phyloP scores from a whole-genome alignment of 192 early-diverging fungal genomes.

The Cladochytrium replicatum region DNA sequence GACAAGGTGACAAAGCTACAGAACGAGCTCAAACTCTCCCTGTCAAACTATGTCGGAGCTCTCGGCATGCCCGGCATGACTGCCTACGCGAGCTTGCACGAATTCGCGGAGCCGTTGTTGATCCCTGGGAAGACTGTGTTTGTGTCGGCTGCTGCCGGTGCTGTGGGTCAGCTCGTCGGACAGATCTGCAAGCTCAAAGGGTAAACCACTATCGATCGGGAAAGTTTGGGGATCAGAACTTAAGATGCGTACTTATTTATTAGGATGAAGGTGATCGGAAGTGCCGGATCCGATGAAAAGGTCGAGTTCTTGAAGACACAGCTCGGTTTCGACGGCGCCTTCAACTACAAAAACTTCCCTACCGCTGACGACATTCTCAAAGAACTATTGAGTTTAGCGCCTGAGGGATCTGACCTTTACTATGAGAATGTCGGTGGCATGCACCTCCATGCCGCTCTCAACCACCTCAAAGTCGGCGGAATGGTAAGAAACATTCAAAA shows the following conservation, averaged over 20 bases:
- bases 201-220: too few species aligned
- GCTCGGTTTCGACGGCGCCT: conserved; percentile 69
- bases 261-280: conserved; percentile 80
- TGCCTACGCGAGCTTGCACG: conserved; percentile 56
- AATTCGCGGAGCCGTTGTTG: conserved; percentile 62
- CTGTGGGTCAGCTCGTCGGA: conserved; percentile 59
- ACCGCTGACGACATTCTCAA: conserved; percentile 36
- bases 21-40: conserved; percentile 31
- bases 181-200: conserved; percentile 71
- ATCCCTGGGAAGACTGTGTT: conserved; percentile 75
- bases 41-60: conserved; percentile 50
- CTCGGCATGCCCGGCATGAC: conserved; percentile 78
- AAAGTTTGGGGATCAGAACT: too few species aligned
- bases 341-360: conserved; percentile 87
- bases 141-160: conserved; percentile 73
- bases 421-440: conserved; percentile 80
- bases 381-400: conserved; percentile 50
- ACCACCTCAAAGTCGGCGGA: conserved; percentile 59
- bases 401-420: conserved; percentile 80
- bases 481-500: too few species aligned
- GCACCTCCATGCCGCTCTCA: conserved; percentile 61
- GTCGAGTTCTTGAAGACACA: conserved; percentile 53
- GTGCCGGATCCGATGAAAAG: conserved; percentile 78
- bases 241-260: neutral
- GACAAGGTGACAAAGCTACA: conserved; percentile 20